Conservation (phyloP, 441 rosid genomes). For the Adansonia rubrostipa region DNA sequence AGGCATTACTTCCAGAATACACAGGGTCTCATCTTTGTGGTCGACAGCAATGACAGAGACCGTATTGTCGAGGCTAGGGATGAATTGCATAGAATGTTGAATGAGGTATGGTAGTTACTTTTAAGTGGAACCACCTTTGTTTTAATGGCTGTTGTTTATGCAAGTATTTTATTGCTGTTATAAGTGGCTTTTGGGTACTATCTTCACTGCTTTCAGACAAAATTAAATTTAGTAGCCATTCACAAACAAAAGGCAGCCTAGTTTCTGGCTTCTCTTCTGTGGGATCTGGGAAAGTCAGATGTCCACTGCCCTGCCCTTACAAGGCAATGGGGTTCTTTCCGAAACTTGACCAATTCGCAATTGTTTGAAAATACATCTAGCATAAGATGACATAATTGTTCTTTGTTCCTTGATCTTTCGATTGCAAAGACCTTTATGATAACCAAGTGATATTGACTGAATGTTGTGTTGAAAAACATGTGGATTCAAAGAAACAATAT, state of each 20-base stretch:
- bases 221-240: not conserved
- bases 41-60: slow-evolving; percentile 86
- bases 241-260: not conserved
- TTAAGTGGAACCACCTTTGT: slow-evolving; percentile 9
- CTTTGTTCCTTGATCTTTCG: not conserved
- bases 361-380: not conserved
- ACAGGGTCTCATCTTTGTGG: slow-evolving; percentile 84
- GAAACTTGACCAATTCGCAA: not conserved
- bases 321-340: not conserved
- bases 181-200: slow-evolving; percentile 9
- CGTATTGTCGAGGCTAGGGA: slow-evolving; percentile 87
- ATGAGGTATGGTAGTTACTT: slow-evolving; percentile 54
- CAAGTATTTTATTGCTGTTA: not conserved
- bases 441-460: not conserved
- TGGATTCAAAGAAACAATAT: not conserved
- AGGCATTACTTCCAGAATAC: slow-evolving; percentile 86
- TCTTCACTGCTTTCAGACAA: not conserved
- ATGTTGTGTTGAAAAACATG: not conserved
- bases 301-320: not conserved
- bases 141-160: slow-evolving; percentile 10
- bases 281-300: not conserved
- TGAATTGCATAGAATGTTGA: slow-evolving; percentile 84
- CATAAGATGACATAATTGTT: not conserved
- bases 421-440: not conserved
- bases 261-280: not conserved